Evolutionary conservation across 352 stramenopile species (phyloP).

Genomic region (Phytopythium montanum): DNA sequence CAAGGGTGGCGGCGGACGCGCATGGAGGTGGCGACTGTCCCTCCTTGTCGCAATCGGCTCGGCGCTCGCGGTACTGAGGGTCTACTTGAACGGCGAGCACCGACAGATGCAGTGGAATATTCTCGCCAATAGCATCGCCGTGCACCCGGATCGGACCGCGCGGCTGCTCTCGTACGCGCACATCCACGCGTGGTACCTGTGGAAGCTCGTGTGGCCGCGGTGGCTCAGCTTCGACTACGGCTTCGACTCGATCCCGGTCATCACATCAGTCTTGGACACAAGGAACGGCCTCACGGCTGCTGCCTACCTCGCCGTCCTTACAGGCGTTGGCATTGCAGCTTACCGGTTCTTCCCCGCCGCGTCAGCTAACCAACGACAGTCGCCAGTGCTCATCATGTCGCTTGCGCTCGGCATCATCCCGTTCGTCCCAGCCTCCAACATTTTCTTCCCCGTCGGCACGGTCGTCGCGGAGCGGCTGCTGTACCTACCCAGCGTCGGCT

Average conservation of each 20-base stretch:
- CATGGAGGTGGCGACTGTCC: conserved; percentile 6
- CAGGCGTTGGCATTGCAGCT: conserved; percentile 15
- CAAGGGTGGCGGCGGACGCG: background rate
- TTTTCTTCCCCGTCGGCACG: conserved; percentile 89
- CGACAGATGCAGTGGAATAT: conserved; percentile 75
- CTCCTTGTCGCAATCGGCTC: conserved; percentile 18
- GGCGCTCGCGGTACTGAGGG: conserved; percentile 20
- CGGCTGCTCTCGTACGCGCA: conserved; percentile 79
- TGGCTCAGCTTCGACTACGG: conserved; percentile 91
- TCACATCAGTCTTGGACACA: conserved; percentile 44
- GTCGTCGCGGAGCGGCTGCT: conserved; percentile 89
- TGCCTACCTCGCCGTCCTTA: conserved; percentile 52
- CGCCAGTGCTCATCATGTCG: conserved; percentile 33
- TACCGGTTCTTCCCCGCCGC: background rate
- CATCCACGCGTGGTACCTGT: conserved; percentile 86
- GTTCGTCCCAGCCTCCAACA: conserved; percentile 90
- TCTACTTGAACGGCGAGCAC: conserved; percentile 70
- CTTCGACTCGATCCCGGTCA: conserved; percentile 79
- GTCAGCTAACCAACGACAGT: conserved; percentile 2
- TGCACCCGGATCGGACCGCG: conserved; percentile 28
- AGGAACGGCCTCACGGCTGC: conserved; percentile 57
- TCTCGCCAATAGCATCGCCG: conserved; percentile 85
- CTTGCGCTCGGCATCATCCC: conserved; percentile 77
- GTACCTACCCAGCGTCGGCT: conserved; percentile 89
- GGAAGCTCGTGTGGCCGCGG: conserved; percentile 86